Base-by-base conservation (phyloP, 768 basidiomycete species). In the Glaciozyma martinii region DNA sequence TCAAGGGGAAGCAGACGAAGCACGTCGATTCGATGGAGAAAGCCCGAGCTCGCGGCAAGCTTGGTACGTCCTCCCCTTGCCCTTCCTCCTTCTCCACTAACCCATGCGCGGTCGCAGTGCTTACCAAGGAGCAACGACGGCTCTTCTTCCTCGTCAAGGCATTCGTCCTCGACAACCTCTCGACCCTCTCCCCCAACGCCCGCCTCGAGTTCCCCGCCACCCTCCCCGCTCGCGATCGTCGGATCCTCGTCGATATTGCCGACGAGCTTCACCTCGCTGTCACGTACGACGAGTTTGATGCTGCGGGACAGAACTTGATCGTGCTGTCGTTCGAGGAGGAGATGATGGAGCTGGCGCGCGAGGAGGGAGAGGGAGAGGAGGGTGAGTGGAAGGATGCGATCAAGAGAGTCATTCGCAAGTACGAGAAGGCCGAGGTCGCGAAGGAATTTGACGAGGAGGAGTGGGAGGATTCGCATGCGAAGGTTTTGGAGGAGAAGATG, bases 201-300 rank as follows among this genome's bases (percentile, higher is more conserved):
- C 77, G 78, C 30, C 78, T 94, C 55, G 77, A 83, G 16, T 82
- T 97, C 79, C 83, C 82, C 29, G 94, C 94, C 73, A 81, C 80
- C 21, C 87, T 94, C 77, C 81, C 89, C 0, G 85, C 90, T 7
- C 80, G 85, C 49, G 92, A 98, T 67, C 81, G 88, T 50, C 80
- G 79, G 56, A 97, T 97, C 73, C 84, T 98, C 42, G 81, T 78
- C 46, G 84, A 82, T 32, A 80, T 99, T 27, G 85, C 87, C 8
- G 81, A 83, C 47, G 86, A 91, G 56, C 76, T 98, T 52, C 85
- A 89, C 74, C 81, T 98, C 18, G 81, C 77, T 27, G 74, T 93
- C 32, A 80, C 86, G n/a, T 99, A 92, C 90, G 94, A 98, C 74
- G 92, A 93, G 74, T 92, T 85, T 71, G 88, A 92, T 66, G 88